A percentile compares a stretch with the other conserved stretches of the same genome.
Conservation (phyloP, 169 alveolate species). For the Eimeria necatrix region DNA sequence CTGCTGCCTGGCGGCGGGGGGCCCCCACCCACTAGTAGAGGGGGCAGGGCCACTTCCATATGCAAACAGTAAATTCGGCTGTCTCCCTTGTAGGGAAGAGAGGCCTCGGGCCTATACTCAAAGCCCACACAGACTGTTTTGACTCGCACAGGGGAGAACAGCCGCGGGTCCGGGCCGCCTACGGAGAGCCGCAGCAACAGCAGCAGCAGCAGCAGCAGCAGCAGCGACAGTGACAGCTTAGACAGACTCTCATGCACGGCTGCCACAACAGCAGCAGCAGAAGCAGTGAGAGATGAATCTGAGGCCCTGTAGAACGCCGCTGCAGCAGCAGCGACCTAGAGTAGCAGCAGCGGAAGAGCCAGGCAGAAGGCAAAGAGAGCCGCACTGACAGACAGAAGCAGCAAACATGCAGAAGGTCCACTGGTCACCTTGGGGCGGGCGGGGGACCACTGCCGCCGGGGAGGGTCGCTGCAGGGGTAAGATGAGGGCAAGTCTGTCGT, state of each 20-base stretch:
- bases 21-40: not conserved
- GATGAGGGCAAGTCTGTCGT: not conserved
- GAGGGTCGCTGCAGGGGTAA: too few species aligned
- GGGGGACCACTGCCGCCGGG: too few species aligned
- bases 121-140: not conserved
- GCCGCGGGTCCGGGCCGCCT: not conserved
- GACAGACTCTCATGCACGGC: too few species aligned
- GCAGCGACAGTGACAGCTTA: not conserved
- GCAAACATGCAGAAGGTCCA: too few species aligned
- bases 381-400: too few species aligned
- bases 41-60: not conserved
- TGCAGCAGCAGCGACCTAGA: not conserved
- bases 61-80: not conserved
- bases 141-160: not conserved
- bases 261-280: not conserved
- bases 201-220: conserved; percentile 36
- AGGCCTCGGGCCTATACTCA: not conserved
- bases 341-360: conserved; percentile 5
- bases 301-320: not conserved
- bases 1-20: not conserved
- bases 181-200: not conserved
- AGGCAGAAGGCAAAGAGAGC: not conserved
- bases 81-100: not conserved
- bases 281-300: not conserved
- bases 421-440: too few species aligned